phyloP scores from a whole-genome alignment of 768 basidiomycete species.

The Mycena albidolilacea region DNA sequence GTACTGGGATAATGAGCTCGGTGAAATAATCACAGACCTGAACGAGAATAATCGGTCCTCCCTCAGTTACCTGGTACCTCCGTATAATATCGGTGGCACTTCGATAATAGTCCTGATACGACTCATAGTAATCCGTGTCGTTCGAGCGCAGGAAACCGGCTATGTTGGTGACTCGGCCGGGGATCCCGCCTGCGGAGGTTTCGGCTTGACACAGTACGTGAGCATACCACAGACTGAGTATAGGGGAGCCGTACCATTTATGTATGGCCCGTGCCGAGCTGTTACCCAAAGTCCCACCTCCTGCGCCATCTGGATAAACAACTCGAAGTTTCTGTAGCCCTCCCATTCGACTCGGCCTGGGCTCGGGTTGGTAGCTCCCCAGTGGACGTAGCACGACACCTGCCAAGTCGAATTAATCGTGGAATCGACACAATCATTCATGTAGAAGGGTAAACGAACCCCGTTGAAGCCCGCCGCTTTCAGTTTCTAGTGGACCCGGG shows the following conservation, averaged over 20 bases:
- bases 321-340: slow-evolving; percentile 28
- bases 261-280: slow-evolving; percentile 30
- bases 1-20: background rate
- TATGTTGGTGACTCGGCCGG: slow-evolving; percentile 33
- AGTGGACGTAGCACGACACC: slow-evolving; percentile 36
- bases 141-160: slow-evolving; percentile 35
- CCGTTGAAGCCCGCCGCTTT: slow-evolving; percentile 33
- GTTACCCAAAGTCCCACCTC: slow-evolving; percentile 32
- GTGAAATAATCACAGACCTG: slow-evolving; percentile 20
- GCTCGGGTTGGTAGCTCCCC: slow-evolving; percentile 33
- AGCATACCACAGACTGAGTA: background rate
- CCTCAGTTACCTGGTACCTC: slow-evolving; percentile 29
- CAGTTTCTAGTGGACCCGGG: slow-evolving; percentile 20
- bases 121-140: slow-evolving; percentile 33
- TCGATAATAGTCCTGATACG: slow-evolving; percentile 36
- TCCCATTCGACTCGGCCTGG: slow-evolving; percentile 32
- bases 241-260: slow-evolving; percentile 22
- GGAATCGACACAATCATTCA: background rate
- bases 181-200: slow-evolving; percentile 34
- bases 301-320: slow-evolving; percentile 32
- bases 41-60: slow-evolving; percentile 32
- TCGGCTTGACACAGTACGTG: slow-evolving; percentile 18
- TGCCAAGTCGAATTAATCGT: slow-evolving; percentile 8
- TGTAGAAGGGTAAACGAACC: slow-evolving; percentile 20
- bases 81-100: slow-evolving; percentile 31